Percentiles rank a stretch among this genome's conserved stretches.
These are phyloP conservation scores for Blastobotrys aristatus DNA, from an alignment of 1,139 yeast species.

Conservation along the genomic window DNA sequence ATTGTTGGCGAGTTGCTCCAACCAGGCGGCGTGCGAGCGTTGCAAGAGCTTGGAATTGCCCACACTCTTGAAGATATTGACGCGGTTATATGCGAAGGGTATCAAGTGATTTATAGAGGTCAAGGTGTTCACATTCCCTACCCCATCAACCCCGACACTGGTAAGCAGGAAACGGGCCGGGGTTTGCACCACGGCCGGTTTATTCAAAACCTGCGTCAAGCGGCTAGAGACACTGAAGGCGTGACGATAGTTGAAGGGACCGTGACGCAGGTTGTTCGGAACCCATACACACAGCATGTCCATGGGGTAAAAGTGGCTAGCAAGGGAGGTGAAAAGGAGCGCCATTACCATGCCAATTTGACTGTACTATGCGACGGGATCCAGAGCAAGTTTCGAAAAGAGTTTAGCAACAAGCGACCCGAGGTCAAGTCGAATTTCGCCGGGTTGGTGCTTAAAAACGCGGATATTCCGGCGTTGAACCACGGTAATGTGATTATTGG, in stretches of 20 bases:
- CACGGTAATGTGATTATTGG: slow-evolving; percentile 93
- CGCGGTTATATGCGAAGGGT: slow-evolving; percentile 75
- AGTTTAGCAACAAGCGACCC: slow-evolving; percentile 57
- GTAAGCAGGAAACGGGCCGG: slow-evolving; percentile 53
- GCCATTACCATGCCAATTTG: slow-evolving; percentile 50
- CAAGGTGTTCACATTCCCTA: slow-evolving; percentile 59
- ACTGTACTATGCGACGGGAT: slow-evolving; percentile 91
- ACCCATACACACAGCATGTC: slow-evolving; percentile 48
- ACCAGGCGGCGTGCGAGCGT: slow-evolving; percentile 87
- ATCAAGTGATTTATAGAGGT: slow-evolving; percentile 65
- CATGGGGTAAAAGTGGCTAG: slow-evolving; percentile 54
- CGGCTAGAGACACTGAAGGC: slow-evolving; percentile 55
- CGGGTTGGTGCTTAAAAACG: slow-evolving; percentile 70
- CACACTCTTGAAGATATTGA: slow-evolving; percentile 75
- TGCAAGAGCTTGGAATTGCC: slow-evolving; percentile 74
- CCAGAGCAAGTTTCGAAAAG: slow-evolving; percentile 85
- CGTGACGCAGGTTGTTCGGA: slow-evolving; percentile 58
- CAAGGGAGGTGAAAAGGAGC: slow-evolving; percentile 23
- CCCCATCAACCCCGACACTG: slow-evolving; percentile 40
- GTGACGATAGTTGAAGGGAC: slow-evolving; percentile 79
- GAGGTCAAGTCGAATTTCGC: slow-evolving; percentile 77
- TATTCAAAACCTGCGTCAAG: slow-evolving; percentile 65
- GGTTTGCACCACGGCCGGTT: slow-evolving; percentile 92
- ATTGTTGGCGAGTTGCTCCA: slow-evolving; percentile 96
- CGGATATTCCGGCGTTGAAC: slow-evolving; percentile 62